A percentile compares a stretch with the other conserved stretches of the same genome.
These are phyloP conservation scores for Otatea glauca DNA, from an alignment of 176 grass and related monocot genomes.

Conservation along the genomic window DNA sequence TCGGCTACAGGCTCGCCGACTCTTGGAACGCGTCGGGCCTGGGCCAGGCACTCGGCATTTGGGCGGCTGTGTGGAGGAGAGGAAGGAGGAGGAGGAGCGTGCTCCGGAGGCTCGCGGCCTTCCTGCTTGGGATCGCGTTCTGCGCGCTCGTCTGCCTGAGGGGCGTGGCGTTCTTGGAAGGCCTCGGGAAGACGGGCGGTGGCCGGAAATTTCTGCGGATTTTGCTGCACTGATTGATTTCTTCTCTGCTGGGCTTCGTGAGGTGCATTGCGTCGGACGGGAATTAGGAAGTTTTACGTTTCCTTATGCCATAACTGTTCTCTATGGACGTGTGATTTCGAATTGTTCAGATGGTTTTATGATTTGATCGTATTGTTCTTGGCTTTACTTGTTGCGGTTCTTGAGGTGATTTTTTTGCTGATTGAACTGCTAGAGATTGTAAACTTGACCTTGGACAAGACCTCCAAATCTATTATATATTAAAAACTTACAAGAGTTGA, in stretches of 20 bases:
- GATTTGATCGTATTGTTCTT: not conserved
- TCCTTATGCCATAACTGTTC: not conserved
- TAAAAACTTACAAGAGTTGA: too few species aligned
- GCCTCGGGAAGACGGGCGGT: slow-evolving; percentile 29
- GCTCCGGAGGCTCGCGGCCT: slow-evolving; percentile 44
- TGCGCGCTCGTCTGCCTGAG: slow-evolving; percentile 50
- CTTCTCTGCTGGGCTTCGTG: slow-evolving; percentile 28
- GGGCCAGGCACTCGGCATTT: slow-evolving; percentile 51
- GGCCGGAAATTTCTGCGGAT: slow-evolving; percentile 40
- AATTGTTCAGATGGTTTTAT: not conserved
- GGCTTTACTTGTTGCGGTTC: not conserved
- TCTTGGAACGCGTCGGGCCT: slow-evolving; percentile 46
- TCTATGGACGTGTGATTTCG: not conserved
- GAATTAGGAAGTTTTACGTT: not conserved
- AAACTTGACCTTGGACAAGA: not conserved
- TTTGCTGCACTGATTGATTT: slow-evolving; percentile 47
- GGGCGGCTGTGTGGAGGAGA: slow-evolving; percentile 31
- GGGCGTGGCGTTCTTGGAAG: slow-evolving; percentile 29
- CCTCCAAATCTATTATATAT: too few species aligned
- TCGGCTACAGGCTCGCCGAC: slow-evolving; percentile 40
- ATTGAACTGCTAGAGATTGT: not conserved
- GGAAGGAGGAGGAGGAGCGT: slow-evolving; percentile 22
- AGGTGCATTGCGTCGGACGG: not conserved
- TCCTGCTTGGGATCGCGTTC: slow-evolving; percentile 49
- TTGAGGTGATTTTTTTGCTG: not conserved